These are phyloP conservation scores for Knufia fluminis DNA, from an alignment of 2,329 filamentous ascomycete species.

Conservation along the genomic window DNA sequence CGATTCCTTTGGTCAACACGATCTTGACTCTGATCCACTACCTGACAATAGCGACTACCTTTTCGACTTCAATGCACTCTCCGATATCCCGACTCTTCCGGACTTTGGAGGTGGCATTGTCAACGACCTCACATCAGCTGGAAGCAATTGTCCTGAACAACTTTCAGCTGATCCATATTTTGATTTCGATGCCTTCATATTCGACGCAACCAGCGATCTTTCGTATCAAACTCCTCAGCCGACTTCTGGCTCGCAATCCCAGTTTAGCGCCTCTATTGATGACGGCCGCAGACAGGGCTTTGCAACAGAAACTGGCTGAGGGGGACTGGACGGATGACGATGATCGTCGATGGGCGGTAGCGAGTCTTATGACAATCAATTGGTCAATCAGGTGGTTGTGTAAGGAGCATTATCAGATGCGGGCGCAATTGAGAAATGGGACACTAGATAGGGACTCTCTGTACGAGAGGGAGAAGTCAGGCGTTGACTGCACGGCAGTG, in stretches of 20 bases:
- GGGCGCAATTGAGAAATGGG: conserved; percentile 24
- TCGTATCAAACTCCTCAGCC: conserved; percentile 41
- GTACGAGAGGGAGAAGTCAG: conserved; percentile 20
- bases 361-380: conserved; percentile 38
- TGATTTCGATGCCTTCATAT: conserved; percentile 45
- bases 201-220: conserved; percentile 36
- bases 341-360: conserved; percentile 32
- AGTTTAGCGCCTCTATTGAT: conserved; percentile 45
- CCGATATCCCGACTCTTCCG: conserved; percentile 60
- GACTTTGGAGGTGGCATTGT: conserved; percentile 67
- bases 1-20: conserved; percentile 40
- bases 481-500: conserved; percentile 29
- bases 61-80: conserved; percentile 55
- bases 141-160: conserved; percentile 33
- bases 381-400: conserved; percentile 38
- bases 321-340: conserved; percentile 28
- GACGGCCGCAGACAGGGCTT: conserved; percentile 45
- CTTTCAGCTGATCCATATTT: conserved; percentile 46
- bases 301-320: conserved; percentile 42
- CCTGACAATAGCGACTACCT: conserved; percentile 54
- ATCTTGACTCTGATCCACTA: conserved; percentile 58
- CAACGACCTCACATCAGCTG: conserved; percentile 54
- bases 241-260: conserved; percentile 45
- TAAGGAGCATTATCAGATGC: conserved; percentile 28
- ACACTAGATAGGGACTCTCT: conserved; percentile 9